Evolutionary conservation across 768 basidiomycete genomes (phyloP), one percentile per base, ranked within the genome.

Genomic region (Gloeophyllum trabeum): DNA sequence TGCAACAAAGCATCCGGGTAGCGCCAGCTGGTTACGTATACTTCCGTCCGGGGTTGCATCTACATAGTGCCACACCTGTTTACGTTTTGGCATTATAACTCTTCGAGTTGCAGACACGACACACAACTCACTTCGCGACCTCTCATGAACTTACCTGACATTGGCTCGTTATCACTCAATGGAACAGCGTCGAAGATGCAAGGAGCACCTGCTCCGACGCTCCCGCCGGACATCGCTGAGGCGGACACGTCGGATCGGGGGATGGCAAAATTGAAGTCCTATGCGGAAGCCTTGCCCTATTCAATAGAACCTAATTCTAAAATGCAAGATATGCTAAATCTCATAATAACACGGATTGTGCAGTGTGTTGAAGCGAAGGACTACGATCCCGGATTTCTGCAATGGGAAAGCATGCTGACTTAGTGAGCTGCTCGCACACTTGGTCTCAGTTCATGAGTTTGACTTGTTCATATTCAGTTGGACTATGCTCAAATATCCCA

Each of bases 401-500:
- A 87, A 63, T 81, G 85, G 86, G 87, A 81, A 54, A 73, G 71
- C 51, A 79, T 86, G 78, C 53, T 84, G 39, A 69, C 68, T 39
- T 77, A 83, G 79, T 84, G 57, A 50, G 81, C 73, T n/a, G 42
- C 32, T 24, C 40, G 22, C 24, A 23, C 34, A 4, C 20, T 10
- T 10, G 16, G 10, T 32, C 16, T 10, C 12, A 37, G 36, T 19
- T 7, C 13, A 7, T 6, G 20, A 37, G 10, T 10, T 10, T 20
- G 32, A 16, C 10, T 46, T 32, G 18, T 21, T 20, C 41, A 20
- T 34, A 28, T 45, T 3, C 51, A 88, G 85, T 54, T 91, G 88
- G 87, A 60, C 63, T 35, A 79, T 79, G 66, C 71, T 92, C 57
- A 86, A 88, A 54, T 91, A 90, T 54, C 89, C 86, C 25, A 80